Conservation (phyloP, 495 filamentous ascomycete genomes). For the Articulospora tetracladia region DNA sequence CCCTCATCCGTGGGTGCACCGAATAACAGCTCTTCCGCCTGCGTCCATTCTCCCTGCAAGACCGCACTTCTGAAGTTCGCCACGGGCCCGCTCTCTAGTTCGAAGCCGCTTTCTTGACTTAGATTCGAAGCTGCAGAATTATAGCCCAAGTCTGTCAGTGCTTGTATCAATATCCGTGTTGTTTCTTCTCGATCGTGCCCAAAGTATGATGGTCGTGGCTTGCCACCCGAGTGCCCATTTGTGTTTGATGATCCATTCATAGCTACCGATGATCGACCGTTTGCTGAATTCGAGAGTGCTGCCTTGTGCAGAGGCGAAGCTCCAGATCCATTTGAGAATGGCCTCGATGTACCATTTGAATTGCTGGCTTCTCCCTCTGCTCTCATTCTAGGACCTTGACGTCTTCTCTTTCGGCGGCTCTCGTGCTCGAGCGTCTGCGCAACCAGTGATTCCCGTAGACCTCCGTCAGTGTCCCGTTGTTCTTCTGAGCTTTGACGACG, state of each 20-base stretch:
- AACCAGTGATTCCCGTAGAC: slow-evolving; percentile 10
- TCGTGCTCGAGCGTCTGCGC: slow-evolving; percentile 9
- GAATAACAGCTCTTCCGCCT: slow-evolving; percentile 79
- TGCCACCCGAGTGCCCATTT: slow-evolving; percentile 29
- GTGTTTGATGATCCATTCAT: slow-evolving; percentile 37
- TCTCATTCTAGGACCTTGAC: slow-evolving; percentile 30
- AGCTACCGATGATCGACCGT: slow-evolving; percentile 32
- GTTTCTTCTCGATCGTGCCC: slow-evolving; percentile 94
- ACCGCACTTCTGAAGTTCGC: slow-evolving; percentile 81
- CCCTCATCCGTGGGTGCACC: slow-evolving; percentile 51
- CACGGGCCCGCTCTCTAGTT: slow-evolving; percentile 81
- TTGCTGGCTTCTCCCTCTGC: slow-evolving; percentile 23
- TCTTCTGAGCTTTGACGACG: slow-evolving; percentile 17
- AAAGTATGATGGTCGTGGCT: slow-evolving; percentile 38
- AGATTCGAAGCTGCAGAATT: slow-evolving; percentile 67
- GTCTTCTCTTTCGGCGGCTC: slow-evolving; percentile 29
- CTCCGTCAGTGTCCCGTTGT: not conserved
- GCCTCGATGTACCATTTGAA: slow-evolving; percentile 32
- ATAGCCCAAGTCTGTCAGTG: slow-evolving; percentile 84
- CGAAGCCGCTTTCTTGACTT: slow-evolving; percentile 78
- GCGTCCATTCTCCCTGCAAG: slow-evolving; percentile 74
- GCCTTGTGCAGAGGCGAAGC: slow-evolving; percentile 24
- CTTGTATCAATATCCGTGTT: slow-evolving; percentile 88
- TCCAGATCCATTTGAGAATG: slow-evolving; percentile 36
- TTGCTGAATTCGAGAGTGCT: slow-evolving; percentile 30